These are phyloP conservation scores for Sporothrix inflata DNA, from an alignment of 2,329 filamentous ascomycete genomes.

Conservation along the genomic window DNA sequence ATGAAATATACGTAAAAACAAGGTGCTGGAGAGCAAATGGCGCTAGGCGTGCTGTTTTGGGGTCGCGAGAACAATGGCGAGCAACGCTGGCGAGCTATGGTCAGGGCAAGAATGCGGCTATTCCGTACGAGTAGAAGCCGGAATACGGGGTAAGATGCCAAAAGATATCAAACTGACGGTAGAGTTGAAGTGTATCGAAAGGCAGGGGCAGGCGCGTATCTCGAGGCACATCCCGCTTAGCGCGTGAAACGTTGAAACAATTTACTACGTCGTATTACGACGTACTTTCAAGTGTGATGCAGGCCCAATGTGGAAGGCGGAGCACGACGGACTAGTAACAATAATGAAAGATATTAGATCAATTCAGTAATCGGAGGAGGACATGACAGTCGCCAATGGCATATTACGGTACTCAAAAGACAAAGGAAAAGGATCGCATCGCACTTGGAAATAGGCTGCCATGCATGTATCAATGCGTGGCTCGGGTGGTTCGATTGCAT, in stretches of 20 bases:
- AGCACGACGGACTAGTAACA: neutral
- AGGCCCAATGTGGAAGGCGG: neutral
- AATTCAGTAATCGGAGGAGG: neutral
- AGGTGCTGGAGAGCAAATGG: too few species aligned
- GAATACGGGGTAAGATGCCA: too few species aligned
- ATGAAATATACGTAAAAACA: too few species aligned
- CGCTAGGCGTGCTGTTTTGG: too few species aligned
- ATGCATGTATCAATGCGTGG: too few species aligned
- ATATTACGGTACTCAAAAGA: neutral
- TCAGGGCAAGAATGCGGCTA: too few species aligned
- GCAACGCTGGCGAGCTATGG: too few species aligned
- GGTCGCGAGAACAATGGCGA: too few species aligned
- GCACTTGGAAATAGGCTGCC: neutral
- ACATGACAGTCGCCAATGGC: neutral
- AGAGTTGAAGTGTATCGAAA: neutral
- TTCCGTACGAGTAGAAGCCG: too few species aligned
- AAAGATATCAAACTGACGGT: neutral
- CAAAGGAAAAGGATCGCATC: neutral
- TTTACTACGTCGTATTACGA: too few species aligned
- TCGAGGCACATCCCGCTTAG: constrained; percentile 3
- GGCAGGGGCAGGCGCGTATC: neutral
- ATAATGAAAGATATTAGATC: neutral
- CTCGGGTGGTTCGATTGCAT: too few species aligned
- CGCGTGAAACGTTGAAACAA: constrained; percentile 2
- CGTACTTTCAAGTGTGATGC: neutral